These are phyloP conservation scores for Fusarium hostae DNA, from an alignment of 2,329 filamentous ascomycete species.

Conservation along the genomic window DNA sequence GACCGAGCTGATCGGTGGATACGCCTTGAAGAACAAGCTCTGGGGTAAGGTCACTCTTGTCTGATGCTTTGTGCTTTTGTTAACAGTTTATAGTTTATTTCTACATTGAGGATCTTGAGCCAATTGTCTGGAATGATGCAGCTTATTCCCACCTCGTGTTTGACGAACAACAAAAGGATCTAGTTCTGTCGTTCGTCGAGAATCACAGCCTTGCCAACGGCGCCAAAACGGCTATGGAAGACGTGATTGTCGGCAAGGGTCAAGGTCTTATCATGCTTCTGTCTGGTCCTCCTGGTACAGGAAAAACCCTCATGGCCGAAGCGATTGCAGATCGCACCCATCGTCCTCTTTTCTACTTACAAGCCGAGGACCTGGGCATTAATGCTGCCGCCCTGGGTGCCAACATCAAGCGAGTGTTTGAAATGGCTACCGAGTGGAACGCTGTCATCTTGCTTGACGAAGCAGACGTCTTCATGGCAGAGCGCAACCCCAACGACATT, in stretches of 20 bases:
- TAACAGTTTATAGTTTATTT: conserved; percentile 46
- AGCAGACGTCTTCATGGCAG: conserved; percentile 64
- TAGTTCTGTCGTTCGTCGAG: conserved; percentile 60
- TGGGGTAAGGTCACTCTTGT: conserved; percentile 51
- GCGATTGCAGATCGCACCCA: conserved; percentile 56
- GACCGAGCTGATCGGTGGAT: conserved; percentile 56
- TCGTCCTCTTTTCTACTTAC: conserved; percentile 58
- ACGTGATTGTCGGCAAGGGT: conserved; percentile 57
- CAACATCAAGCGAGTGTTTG: conserved; percentile 59
- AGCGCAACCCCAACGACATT: conserved; percentile 58
- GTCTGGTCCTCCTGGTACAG: conserved; percentile 58
- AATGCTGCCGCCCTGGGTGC: conserved; percentile 56
- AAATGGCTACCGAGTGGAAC: conserved; percentile 61
- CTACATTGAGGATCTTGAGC: conserved; percentile 55
- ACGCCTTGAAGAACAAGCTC: conserved; percentile 58
- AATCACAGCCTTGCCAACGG: conserved; percentile 49
- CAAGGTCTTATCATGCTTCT: conserved; percentile 59
- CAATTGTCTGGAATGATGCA: conserved; percentile 57
- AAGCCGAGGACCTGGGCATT: conserved; percentile 60
- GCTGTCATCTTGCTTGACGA: conserved; percentile 64
- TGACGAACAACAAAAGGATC: conserved; percentile 58
- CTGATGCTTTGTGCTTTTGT: not conserved
- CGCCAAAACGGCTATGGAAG: conserved; percentile 44
- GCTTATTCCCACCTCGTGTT: conserved; percentile 60
- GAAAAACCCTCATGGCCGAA: conserved; percentile 59